Percentiles rank a stretch among this genome's conserved stretches.
Conservation (phyloP, 768 basidiomycete species). For the Coprinellus micaceus region DNA sequence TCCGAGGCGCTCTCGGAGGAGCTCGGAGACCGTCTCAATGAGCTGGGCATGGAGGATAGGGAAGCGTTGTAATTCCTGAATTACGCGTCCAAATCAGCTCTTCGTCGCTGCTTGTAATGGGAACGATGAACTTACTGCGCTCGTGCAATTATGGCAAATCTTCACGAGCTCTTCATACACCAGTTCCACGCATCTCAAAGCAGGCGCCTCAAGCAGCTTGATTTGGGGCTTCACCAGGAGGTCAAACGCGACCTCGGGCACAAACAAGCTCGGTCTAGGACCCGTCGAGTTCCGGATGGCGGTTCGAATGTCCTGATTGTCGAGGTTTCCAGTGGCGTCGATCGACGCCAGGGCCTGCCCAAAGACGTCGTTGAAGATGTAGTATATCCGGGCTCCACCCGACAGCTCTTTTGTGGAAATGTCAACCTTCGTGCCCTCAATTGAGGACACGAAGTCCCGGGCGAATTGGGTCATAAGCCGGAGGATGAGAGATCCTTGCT, state of each 20-base stretch:
- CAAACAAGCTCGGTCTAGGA: constrained; percentile 92
- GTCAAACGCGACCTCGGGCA: constrained; percentile 96
- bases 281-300: constrained; percentile 98
- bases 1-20: constrained; percentile 90
- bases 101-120: neutral
- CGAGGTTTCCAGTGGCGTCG: constrained; percentile 87
- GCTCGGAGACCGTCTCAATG: constrained; percentile 95
- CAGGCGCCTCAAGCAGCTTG: constrained; percentile 90
- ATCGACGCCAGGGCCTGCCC: constrained; percentile 87
- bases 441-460: constrained; percentile 92
- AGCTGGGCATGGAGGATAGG: constrained; percentile 89
- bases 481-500: constrained; percentile 87
- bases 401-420: constrained; percentile 98
- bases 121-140: constrained; percentile 52
- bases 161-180: constrained; percentile 99
- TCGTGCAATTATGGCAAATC: constrained; percentile 98
- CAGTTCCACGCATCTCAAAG: constrained; percentile 92
- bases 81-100: constrained; percentile 8
- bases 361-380: constrained; percentile 99
- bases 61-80: constrained; percentile 97
- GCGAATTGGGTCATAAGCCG: constrained; percentile 99
- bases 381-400: constrained; percentile 96
- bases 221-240: constrained; percentile 97
- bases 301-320: constrained; percentile 92
- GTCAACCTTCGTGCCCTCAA: constrained; percentile 94